Base-by-base conservation (phyloP, 2,329 filamentous ascomycete species). In the Tolypocladium guangdongense region DNA sequence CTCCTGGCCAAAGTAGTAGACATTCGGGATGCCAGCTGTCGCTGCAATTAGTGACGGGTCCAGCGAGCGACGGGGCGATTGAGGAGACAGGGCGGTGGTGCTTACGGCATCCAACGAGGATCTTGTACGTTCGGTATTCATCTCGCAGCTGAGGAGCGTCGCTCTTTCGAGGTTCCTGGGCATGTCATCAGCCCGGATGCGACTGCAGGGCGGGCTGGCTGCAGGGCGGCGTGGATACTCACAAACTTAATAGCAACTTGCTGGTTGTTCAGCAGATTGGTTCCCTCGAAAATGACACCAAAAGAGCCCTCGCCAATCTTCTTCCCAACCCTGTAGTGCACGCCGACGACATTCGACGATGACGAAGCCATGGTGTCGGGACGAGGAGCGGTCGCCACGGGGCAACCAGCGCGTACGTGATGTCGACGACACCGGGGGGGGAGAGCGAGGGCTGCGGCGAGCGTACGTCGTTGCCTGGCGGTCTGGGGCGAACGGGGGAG, bases 161-260 rank as follows among this genome's bases (percentile, higher is more conserved):
- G 72, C 92, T 97, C 78, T 99, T 99, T 63, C 93, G 83, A 56
- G 93, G 93, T 86, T 99, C 93, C 90, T 95, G 62, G 48, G 14
- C 16, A 41, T 2, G 18, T 18, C 4, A 18, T n/a, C 3, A 20
- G 53, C 22, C 7, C 27, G 27, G 4, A 20, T 32, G 27, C 27
- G 43, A 32, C 18, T 46, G 24, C 7, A 8, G 27, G 27, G 22
- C 43, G 18, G 27, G 43, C 27, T 5, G 16, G 27, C 16, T 11
- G 43, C 43, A 11, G 43, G 18, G 43, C 7, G 6, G 41, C 22
- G 41, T 7, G 43, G 27, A 32, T 18, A 84, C 88, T 67, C 76
- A 95, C 90, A 74, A 99, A 99, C 79, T 99, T 99, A 79, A 99
- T 99, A 66, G 93, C 93, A 58, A 99, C 92, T 75, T 96, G 91